Conservation (phyloP, 2,329 filamentous ascomycete genomes). For the Cordyceps pruinosa region DNA sequence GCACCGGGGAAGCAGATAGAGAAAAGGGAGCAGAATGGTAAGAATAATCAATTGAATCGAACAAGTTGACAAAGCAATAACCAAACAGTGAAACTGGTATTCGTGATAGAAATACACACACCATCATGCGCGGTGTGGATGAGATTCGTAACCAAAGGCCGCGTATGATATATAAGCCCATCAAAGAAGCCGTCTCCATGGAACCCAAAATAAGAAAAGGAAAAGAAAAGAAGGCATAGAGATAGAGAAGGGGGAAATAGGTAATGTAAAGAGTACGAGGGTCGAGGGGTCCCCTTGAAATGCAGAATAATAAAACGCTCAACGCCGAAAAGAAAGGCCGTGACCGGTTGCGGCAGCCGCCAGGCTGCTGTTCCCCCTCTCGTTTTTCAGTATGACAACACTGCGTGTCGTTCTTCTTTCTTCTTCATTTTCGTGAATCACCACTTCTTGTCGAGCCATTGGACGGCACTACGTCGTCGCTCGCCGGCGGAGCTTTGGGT, state of each 20-base stretch:
- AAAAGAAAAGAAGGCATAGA: not conserved
- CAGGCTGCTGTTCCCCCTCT: not conserved
- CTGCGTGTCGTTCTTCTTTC: not conserved
- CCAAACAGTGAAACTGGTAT: slow-evolving; percentile 11
- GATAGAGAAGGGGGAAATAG: not conserved
- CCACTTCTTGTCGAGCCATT: slow-evolving; percentile 11
- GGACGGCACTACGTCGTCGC: slow-evolving; percentile 6
- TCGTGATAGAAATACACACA: slow-evolving; percentile 11
- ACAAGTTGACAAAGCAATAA: slow-evolving; percentile 6
- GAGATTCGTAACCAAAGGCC: slow-evolving; percentile 10
- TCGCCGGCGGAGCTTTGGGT: slow-evolving; percentile 6
- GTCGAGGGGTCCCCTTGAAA: not conserved
- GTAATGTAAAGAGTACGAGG: slow-evolving; percentile 2
- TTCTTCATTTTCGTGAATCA: not conserved
- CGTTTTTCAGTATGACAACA: not conserved
- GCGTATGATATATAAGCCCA: not conserved
- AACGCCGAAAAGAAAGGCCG: slow-evolving; percentile 5
- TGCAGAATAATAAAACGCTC: slow-evolving; percentile 6
- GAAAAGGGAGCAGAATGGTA: not conserved
- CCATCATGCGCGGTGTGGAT: not conserved
- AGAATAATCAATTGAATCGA: not conserved
- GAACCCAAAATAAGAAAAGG: not conserved
- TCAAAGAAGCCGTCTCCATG: not conserved
- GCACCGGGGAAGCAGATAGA: too few species aligned
- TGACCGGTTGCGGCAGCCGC: not conserved